Conservation (phyloP, 2,329 filamentous ascomycete genomes). For the Penicillium sp. region DNA sequence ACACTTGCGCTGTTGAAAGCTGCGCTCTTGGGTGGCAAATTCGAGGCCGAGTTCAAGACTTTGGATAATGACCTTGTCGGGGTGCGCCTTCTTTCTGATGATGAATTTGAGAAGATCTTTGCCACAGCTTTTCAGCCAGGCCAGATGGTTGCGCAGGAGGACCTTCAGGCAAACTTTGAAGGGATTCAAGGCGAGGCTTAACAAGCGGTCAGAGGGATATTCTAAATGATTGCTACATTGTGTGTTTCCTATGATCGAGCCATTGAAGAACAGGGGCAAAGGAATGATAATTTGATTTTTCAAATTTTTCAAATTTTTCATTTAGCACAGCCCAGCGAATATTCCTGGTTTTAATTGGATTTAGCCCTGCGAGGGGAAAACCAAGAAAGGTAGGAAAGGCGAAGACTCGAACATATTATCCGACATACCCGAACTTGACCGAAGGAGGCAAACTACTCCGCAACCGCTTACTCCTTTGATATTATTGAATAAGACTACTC, state of each 20-base stretch:
- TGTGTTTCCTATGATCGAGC: not conserved
- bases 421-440: not conserved
- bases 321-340: not conserved
- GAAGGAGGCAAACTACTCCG: not conserved
- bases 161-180: not conserved
- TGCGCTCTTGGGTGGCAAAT: slow-evolving; percentile 2
- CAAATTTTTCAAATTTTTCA: not conserved
- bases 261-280: not conserved
- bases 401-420: not conserved
- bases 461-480: not conserved
- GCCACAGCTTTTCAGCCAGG: not conserved
- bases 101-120: slow-evolving; percentile 4
- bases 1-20: slow-evolving; percentile 2
- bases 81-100: not conserved
- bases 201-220: not conserved
- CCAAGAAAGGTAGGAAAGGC: not conserved
- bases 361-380: too few relatives aligned
- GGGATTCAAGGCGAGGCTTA: not conserved
- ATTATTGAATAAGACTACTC: not conserved
- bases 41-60: not conserved
- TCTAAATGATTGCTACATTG: too few relatives aligned
- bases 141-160: not conserved
- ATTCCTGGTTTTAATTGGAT: not conserved
- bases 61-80: slow-evolving; percentile 4
- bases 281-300: not conserved